Evolutionary conservation across 2,329 filamentous ascomycete species (phyloP).

Genomic region (Alternaria arbusti): DNA sequence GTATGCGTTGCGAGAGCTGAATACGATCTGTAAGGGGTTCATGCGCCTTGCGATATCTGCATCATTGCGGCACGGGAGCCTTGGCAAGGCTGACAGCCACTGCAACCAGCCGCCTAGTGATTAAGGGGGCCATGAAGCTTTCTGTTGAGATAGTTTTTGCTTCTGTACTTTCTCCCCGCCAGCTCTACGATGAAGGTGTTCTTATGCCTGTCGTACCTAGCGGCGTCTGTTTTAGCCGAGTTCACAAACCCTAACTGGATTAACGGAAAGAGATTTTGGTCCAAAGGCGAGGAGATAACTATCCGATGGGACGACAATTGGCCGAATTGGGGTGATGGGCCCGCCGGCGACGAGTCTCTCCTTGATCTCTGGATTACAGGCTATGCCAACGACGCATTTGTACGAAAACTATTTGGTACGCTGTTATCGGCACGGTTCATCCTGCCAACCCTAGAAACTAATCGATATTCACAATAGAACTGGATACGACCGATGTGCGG

Average conservation of each 20-base stretch:
- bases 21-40: background rate
- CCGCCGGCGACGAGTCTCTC: background rate
- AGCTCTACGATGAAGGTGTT: background rate
- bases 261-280: background rate
- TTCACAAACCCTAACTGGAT: background rate
- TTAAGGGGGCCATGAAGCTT: background rate
- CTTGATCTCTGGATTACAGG: background rate
- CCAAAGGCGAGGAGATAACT: background rate
- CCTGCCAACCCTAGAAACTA: background rate
- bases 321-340: background rate
- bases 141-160: background rate
- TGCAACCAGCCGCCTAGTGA: background rate
- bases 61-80: background rate
- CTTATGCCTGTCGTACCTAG: background rate
- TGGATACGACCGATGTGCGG: background rate
- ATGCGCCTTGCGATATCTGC: background rate
- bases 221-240: background rate
- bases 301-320: background rate
- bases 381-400: background rate
- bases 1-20: background rate
- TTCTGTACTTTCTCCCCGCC: background rate
- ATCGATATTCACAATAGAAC: background rate
- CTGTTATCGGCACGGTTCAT: background rate
- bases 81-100: background rate
- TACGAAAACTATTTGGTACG: background rate